Conservation (phyloP, 805 yeast species). For the Brettanomyces bruxellensis region DNA sequence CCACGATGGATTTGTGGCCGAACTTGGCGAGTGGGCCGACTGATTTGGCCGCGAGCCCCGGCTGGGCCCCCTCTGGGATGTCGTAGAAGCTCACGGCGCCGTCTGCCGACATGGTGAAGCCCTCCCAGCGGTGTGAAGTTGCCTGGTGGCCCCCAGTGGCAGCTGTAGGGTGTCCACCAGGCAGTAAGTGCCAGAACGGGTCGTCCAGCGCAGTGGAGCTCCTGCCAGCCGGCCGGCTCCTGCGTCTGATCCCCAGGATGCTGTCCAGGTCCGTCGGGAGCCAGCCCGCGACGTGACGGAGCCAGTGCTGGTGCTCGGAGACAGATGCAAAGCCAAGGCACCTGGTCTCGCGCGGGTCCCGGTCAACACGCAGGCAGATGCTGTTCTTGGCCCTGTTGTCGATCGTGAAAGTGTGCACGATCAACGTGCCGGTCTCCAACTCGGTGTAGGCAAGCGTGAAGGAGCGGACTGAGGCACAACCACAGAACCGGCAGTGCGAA, state of each 20-base stretch:
- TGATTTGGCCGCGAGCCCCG: slow-evolving; percentile 41
- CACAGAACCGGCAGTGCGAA: slow-evolving; percentile 85
- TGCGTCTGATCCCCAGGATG: slow-evolving; percentile 56
- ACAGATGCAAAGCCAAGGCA: slow-evolving; percentile 79
- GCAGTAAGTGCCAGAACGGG: no score
- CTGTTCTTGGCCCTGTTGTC: slow-evolving; percentile 69
- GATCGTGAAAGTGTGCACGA: slow-evolving; percentile 64
- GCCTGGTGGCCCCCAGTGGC: not conserved
- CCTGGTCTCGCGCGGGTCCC: slow-evolving; percentile 87
- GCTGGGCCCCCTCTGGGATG: slow-evolving; percentile 36
- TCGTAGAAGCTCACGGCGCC: slow-evolving; percentile 56
- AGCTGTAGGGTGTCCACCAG: no score
- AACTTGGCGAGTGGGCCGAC: slow-evolving; percentile 58
- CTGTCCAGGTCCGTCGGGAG: slow-evolving; percentile 68
- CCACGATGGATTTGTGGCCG: slow-evolving; percentile 71
- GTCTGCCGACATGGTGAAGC: slow-evolving; percentile 65
- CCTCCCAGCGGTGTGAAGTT: slow-evolving; percentile 49
- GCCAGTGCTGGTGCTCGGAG: slow-evolving; percentile 61
- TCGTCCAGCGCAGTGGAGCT: no score
- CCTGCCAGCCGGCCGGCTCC: slow-evolving; percentile 16
- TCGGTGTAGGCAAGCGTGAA: slow-evolving; percentile 68
- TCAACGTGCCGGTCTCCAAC: slow-evolving; percentile 42
- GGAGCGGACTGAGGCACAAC: slow-evolving; percentile 71
- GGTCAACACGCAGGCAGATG: slow-evolving; percentile 81
- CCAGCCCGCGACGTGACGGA: slow-evolving; percentile 67